These are phyloP conservation scores for Euphrasia confusa DNA, from an alignment of 257 asterid species.

Conservation along the genomic window DNA sequence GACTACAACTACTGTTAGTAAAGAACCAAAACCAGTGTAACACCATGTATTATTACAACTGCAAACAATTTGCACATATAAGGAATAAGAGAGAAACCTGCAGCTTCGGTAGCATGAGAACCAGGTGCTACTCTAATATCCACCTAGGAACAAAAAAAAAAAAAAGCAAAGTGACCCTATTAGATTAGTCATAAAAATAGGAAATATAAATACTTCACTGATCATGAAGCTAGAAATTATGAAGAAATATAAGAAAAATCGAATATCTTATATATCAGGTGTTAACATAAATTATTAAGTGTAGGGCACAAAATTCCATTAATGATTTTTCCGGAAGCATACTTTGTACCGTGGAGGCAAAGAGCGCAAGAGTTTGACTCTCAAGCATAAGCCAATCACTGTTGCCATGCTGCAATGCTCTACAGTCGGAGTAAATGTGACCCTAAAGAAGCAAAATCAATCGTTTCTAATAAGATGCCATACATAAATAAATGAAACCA, in stretches of 20 bases:
- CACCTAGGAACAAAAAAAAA: constrained; percentile 44
- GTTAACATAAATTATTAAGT: constrained; percentile 3
- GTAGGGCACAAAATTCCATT: constrained; percentile 3
- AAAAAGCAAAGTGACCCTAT: background rate
- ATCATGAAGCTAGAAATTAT: constrained; percentile 9
- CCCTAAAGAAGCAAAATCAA: constrained; percentile 44
- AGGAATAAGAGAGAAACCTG: constrained; percentile 41
- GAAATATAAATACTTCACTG: background rate
- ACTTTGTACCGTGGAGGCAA: constrained; percentile 83
- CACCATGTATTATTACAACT: too few relatives aligned
- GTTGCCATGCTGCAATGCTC: constrained; percentile 96
- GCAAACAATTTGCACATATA: too few relatives aligned
- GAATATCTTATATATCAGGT: background rate
- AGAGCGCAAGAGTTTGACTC: constrained; percentile 87
- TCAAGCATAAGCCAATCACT: constrained; percentile 81
- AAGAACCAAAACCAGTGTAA: too few relatives aligned
- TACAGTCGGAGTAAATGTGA: constrained; percentile 93
- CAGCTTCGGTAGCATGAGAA: constrained; percentile 86
- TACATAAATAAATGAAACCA: constrained; percentile 9
- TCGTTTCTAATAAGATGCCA: constrained; percentile 4
- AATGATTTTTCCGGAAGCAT: constrained; percentile 18
- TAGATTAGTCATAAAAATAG: constrained; percentile 4
- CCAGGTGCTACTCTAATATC: constrained; percentile 95
- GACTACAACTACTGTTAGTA: too few relatives aligned
- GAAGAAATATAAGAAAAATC: background rate